Conservation (phyloP, 164 flowering plant genomes). For the Dillenia suffruticosa region DNA sequence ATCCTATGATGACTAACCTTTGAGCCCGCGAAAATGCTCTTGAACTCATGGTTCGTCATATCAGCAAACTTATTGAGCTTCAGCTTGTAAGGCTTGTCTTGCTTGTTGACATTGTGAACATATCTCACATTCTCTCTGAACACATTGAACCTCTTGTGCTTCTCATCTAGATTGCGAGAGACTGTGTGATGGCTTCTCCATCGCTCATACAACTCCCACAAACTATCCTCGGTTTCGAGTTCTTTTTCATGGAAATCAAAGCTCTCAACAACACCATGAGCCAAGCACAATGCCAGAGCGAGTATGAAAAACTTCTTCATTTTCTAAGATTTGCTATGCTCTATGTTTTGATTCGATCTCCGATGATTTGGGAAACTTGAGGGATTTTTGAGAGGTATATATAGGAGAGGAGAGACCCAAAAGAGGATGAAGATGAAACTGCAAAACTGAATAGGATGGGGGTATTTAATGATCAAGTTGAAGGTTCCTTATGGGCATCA, state of each 20-base stretch:
- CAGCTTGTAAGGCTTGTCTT: conserved; percentile 53
- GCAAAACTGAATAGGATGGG: background rate
- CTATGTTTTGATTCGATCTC: background rate
- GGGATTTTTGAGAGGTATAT: conserved; percentile 17
- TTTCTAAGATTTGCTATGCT: background rate
- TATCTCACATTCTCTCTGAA: conserved; percentile 49
- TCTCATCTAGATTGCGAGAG: conserved; percentile 40
- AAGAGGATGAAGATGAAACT: background rate
- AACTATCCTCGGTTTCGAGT: conserved; percentile 42
- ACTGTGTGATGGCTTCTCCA: conserved; percentile 61
- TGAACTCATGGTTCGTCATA: conserved; percentile 67
- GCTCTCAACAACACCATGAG: conserved; percentile 23
- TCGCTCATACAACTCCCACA: conserved; percentile 60
- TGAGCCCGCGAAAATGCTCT: conserved; percentile 41
- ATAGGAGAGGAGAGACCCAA: conserved; percentile 8
- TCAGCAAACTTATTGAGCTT: conserved; percentile 62
- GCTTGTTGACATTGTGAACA: conserved; percentile 45
- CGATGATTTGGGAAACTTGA: conserved; percentile 1
- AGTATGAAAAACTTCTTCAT: conserved; percentile 25
- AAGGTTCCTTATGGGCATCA: conserved; percentile 30
- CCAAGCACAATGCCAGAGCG: conserved; percentile 25
- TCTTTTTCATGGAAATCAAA: conserved; percentile 53
- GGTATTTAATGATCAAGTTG: conserved; percentile 17
- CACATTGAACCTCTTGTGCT: conserved; percentile 62
- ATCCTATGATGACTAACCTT: conserved; percentile 50